Base-by-base conservation (phyloP, 2,329 filamentous ascomycete genomes). In the Lachnellula hyalina region DNA sequence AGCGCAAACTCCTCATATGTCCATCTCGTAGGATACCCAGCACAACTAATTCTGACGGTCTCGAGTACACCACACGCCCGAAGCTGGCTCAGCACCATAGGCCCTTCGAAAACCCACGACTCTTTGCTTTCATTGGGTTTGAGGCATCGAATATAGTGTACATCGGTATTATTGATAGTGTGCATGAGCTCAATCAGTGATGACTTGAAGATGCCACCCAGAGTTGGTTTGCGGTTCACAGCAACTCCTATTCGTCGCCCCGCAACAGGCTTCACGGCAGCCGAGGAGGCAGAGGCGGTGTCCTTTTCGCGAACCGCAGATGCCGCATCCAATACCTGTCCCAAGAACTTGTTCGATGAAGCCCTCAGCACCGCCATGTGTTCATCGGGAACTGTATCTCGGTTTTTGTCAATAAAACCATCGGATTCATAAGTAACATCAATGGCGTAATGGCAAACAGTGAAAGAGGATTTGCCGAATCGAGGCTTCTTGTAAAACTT, bases 391-490 rank as follows among this genome's bases (percentile, higher is more conserved):
- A 99, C 94, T 19, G 95, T 99, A 72, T 99, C 94, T 72, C 94
- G 85, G 74, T 99, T 99, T 82, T 99, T 99, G 73, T 99, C 95
- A 67, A 99, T 96, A 74, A 99, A 99, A 47, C 94, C 94, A 65
- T 99, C 94, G 1, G 93, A 97, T 73, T 99, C 94, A 71, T 99
- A 99, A 17, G 93, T 97, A 65, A 99, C 94, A 67, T 99, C 94
- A 54, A 99, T 81, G 51, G 94, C 94, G 74, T 99, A 99, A 74
- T 99, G 95, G 73, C 93, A 97, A 60, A 99, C 92, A 7, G 94
- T 97, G 75, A 99, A 99, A 1, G 94, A 82, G 14, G 92, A 96
- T 74, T 97, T 97, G 64, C 94, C 94, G 66, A 99, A 99, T 54
- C 94, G 84, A 6, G 94, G 94, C 76, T 97, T 99, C 79, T 96